A percentile compares a stretch with the other conserved stretches of the same genome.
These are phyloP conservation scores for Cladosporium sp. DNA, from an alignment of 2,329 filamentous ascomycete genomes.

Conservation along the genomic window DNA sequence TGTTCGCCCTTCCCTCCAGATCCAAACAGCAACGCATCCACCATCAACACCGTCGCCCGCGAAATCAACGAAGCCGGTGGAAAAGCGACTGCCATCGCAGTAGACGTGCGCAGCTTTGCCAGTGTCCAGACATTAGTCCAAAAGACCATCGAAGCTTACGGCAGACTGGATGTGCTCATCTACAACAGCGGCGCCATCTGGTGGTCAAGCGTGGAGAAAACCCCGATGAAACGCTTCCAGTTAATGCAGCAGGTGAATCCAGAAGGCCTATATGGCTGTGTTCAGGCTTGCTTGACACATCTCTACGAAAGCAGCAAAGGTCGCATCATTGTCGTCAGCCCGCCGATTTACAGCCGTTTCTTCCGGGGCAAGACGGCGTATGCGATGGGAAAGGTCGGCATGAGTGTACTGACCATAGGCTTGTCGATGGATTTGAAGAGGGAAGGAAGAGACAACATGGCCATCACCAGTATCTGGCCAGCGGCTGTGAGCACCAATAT, in stretches of 20 bases:
- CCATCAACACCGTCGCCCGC: conserved; percentile 72
- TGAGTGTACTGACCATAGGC: conserved; percentile 77
- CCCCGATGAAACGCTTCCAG: conserved; percentile 50
- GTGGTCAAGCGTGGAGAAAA: conserved; percentile 63
- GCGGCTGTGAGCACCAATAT: conserved; percentile 53
- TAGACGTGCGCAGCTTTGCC: conserved; percentile 63
- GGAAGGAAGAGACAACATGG: conserved; percentile 62
- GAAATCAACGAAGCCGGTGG: conserved; percentile 66
- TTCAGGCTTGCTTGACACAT: conserved; percentile 65
- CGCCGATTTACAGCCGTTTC: conserved; percentile 80
- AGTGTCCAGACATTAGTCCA: conserved; percentile 58
- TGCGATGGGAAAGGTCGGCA: conserved; percentile 70
- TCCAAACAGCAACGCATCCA: conserved; percentile 69
- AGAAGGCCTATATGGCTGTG: conserved; percentile 65
- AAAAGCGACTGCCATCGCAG: conserved; percentile 59
- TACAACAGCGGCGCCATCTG: conserved; percentile 86
- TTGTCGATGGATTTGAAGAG: conserved; percentile 75
- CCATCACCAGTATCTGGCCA: conserved; percentile 78
- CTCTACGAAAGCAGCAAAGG: conserved; percentile 51
- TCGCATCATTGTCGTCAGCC: conserved; percentile 71
- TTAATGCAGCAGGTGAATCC: conserved; percentile 71
- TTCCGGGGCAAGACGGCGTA: conserved; percentile 83
- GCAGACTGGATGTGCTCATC: conserved; percentile 65
- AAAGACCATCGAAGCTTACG: conserved; percentile 51
- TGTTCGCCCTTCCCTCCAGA: conserved; percentile 63